A percentile compares a stretch with the other conserved stretches of the same genome.
phyloP scores from a whole-genome alignment of 2,329 filamentous ascomycete genomes.

The Gaeumannomyces sp. region DNA sequence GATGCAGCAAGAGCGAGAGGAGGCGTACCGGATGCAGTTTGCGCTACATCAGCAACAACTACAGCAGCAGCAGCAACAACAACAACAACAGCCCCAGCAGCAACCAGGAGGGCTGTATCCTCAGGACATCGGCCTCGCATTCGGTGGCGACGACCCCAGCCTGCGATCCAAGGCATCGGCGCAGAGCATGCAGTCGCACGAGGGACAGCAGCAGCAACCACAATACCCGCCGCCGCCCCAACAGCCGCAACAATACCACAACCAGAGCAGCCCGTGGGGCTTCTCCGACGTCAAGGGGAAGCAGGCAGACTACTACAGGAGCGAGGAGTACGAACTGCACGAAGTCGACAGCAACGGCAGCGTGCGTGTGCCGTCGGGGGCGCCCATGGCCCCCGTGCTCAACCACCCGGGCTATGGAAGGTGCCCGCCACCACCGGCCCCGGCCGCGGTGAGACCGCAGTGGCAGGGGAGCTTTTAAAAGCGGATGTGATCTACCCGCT shows the following conservation, averaged over 20 bases:
- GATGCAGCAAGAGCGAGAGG: conserved; percentile 15
- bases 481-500: neutral
- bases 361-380: conserved; percentile 2
- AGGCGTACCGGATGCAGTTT: conserved; percentile 12
- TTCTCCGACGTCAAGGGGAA: conserved; percentile 36
- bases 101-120: conserved; percentile 18
- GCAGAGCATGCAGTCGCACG: conserved; percentile 19
- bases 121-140: conserved; percentile 35
- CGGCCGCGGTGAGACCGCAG: neutral
- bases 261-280: conserved; percentile 3
- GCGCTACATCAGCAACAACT: conserved; percentile 17
- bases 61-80: conserved; percentile 11
- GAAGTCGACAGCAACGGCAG: conserved; percentile 34
- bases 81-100: conserved; percentile 17
- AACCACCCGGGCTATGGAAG: conserved; percentile 42
- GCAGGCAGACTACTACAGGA: conserved; percentile 16
- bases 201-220: conserved; percentile 6
- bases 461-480: neutral
- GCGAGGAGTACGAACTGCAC: conserved; percentile 43
- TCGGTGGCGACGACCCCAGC: conserved; percentile 32
- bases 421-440: conserved; percentile 14
- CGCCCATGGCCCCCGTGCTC: conserved; percentile 33
- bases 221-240: neutral
- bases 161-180: conserved; percentile 24
- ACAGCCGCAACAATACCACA: neutral